Conservation (phyloP, 192 early-diverging fungal species). For the Oehlia diaphana region DNA sequence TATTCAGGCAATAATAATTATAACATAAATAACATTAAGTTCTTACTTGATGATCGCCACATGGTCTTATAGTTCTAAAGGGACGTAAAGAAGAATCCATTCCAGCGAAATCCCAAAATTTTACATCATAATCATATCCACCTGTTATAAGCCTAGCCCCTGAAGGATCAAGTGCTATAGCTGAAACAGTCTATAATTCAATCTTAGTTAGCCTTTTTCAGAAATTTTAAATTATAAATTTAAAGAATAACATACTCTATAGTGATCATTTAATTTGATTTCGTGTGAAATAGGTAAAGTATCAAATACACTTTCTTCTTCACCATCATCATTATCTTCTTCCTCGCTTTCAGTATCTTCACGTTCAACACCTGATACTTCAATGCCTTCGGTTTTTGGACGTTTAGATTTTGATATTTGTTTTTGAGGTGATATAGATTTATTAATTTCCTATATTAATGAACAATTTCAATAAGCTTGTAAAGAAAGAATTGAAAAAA, state of each 20-base stretch:
- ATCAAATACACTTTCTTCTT: slow-evolving; percentile 34
- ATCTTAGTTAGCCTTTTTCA: not conserved
- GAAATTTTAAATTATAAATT: not conserved
- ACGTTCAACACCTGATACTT: not conserved
- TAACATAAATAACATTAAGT: not conserved
- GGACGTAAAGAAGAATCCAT: slow-evolving; percentile 79
- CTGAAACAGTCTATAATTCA: slow-evolving; percentile 62
- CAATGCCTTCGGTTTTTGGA: not conserved
- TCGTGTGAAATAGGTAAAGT: slow-evolving; percentile 68
- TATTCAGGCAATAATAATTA: not conserved
- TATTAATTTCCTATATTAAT: not conserved
- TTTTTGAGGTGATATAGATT: not conserved
- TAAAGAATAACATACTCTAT: slow-evolving; percentile 44
- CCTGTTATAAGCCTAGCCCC: slow-evolving; percentile 79
- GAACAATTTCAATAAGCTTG: not conserved
- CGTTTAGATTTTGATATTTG: not conserved
- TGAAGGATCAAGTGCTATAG: slow-evolving; percentile 80
- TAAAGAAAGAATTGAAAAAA: not conserved
- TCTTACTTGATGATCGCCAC: slow-evolving; percentile 66
- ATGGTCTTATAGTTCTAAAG: slow-evolving; percentile 79
- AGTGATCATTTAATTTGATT: slow-evolving; percentile 65
- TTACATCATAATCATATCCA: slow-evolving; percentile 76
- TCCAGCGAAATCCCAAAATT: slow-evolving; percentile 91
- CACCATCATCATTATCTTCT: slow-evolving; percentile 34
- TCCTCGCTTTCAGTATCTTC: slow-evolving; percentile 46